Conservation (phyloP, 2,329 filamentous ascomycete species). For the Paracorniculantispora psalliotae region DNA sequence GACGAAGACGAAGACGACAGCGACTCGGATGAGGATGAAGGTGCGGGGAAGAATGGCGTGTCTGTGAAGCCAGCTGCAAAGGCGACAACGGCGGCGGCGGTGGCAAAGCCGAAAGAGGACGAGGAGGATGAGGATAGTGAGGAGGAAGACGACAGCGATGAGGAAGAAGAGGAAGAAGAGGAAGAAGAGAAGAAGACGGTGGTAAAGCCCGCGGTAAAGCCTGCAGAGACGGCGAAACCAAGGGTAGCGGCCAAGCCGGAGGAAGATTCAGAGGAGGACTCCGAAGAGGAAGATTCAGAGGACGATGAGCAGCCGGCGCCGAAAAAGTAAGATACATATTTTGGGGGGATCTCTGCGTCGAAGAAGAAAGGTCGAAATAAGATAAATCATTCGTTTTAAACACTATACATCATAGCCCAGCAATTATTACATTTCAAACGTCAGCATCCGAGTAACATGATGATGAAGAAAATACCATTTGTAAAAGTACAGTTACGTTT, state of each 20-base stretch:
- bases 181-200: background rate
- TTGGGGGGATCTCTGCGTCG: background rate
- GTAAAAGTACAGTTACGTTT: background rate
- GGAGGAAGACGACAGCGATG: slow-evolving; percentile 15
- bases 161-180: slow-evolving; percentile 20
- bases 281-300: slow-evolving; percentile 24
- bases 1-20: slow-evolving; percentile 14
- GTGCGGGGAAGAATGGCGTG: too few relatives aligned
- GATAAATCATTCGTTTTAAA: background rate
- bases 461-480: background rate
- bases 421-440: slow-evolving; percentile 4
- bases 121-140: slow-evolving; percentile 22
- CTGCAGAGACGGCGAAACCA: background rate
- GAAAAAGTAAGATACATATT: slow-evolving; percentile 17
- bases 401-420: slow-evolving; percentile 11
- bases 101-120: slow-evolving; percentile 22
- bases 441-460: background rate
- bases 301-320: slow-evolving; percentile 21
- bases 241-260: slow-evolving; percentile 20
- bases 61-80: too few relatives aligned
- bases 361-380: background rate
- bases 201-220: background rate
- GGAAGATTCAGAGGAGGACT: slow-evolving; percentile 23
- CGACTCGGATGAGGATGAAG: slow-evolving; percentile 6
- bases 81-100: slow-evolving; percentile 4